Base-by-base conservation (phyloP, 257 asterid species). In the Lavandula angustifolia region DNA sequence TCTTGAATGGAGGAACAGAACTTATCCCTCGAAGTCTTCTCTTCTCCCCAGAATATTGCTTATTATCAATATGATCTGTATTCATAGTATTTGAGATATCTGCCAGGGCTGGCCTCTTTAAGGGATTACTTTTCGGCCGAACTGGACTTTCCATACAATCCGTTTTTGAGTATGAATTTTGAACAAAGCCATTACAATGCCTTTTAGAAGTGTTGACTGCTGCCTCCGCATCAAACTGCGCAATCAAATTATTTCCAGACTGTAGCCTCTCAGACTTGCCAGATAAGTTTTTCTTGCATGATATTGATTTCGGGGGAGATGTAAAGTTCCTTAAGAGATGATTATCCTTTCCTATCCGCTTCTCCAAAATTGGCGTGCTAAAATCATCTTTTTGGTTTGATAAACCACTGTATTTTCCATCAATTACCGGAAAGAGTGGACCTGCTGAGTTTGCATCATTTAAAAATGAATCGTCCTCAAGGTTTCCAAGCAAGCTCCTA, bases 141-240 rank as follows among this genome's bases (percentile, higher is more conserved):
- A 56, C 65, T 27, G 67, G 76, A 59, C 68, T 82, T 64, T 67
- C 85, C 44, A 17, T 38, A 64, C 27, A 56, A 71, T 73, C 72
- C 44, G 17, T 55, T 9, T 63, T 75, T 3, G 74, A 31, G 49
- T n/a, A 50, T 10, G 73, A 56, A 22, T 55, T 76, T 59, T 42
- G 62, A 72, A 53, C 61, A 57, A 69, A 68, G 54, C 72, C 84
- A 71, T 66, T 74, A 61, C 29, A 41, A 33, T 54, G 58, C 77
- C 68, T 56, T 48, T 43, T 56, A 14, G 71, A 64, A 66, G 64
- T 57, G 62, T 74, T 75, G 62, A 48, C 66, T 59, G 81, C 77
- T 60, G 92, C 95, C 78, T 81, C 99, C 14, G 87, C 96, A 73
- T 94, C 86, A 58, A 90, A 94, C 79, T 84, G 86, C 54, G 82